Evolutionary conservation across 2,329 filamentous ascomycete genomes (phyloP).

Genomic region (Clonostachys rhizophaga): DNA sequence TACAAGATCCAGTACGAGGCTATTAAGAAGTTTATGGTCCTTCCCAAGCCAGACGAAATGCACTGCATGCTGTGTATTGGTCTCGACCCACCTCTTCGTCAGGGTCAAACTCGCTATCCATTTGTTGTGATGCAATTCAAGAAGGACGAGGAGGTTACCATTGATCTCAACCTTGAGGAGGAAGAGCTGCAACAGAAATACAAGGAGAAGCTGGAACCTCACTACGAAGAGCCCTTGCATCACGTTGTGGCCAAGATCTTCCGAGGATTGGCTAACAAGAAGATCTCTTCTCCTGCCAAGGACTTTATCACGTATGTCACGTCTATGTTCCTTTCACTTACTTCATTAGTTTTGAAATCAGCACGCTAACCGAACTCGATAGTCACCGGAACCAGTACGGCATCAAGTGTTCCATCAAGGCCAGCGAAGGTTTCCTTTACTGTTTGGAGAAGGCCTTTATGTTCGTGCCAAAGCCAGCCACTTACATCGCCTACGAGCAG

Average conservation of each 20-base stretch:
- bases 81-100: conserved; percentile 87
- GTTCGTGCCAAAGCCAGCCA: conserved; percentile 97
- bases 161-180: conserved; percentile 94
- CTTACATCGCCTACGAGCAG: conserved; percentile 94
- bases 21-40: conserved; percentile 98
- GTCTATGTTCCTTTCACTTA: neutral
- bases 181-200: conserved; percentile 80
- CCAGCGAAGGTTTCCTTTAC: conserved; percentile 95
- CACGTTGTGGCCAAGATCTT: conserved; percentile 95
- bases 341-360: too few species aligned
- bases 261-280: conserved; percentile 89
- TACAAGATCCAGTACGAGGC: conserved; percentile 99
- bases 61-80: conserved; percentile 94
- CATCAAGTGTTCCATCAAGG: conserved; percentile 99
- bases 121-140: conserved; percentile 99
- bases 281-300: conserved; percentile 87
- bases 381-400: conserved; percentile 89
- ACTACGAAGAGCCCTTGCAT: conserved; percentile 91
- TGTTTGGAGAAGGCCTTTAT: conserved; percentile 98
- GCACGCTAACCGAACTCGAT: neutral
- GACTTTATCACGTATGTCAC: conserved; percentile 73
- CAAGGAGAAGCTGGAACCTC: conserved; percentile 80
- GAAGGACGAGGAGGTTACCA: conserved; percentile 92
- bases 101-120: conserved; percentile 95
- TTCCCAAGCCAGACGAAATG: conserved; percentile 97